A percentile compares a stretch with the other conserved stretches of the same genome.
Conservation (phyloP, 2,329 filamentous ascomycete species). For the Emergomyces pasteurianus region DNA sequence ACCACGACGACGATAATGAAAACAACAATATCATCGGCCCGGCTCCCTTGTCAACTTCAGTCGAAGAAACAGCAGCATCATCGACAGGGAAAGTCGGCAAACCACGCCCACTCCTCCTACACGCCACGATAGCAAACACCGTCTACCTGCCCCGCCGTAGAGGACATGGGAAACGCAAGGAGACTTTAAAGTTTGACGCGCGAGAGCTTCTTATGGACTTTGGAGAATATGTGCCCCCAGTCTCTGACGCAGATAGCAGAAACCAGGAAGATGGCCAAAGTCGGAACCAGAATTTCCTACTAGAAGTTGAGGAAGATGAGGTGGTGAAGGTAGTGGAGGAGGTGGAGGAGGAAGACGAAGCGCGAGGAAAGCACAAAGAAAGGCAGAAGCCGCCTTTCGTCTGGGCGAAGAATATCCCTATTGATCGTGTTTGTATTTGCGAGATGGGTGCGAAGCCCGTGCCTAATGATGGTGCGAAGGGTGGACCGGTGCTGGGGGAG, state of each 20-base stretch:
- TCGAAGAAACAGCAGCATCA: neutral
- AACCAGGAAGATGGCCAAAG: neutral
- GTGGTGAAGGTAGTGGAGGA: constrained; percentile 1
- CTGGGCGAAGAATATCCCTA: constrained; percentile 56
- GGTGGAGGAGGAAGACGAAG: constrained; percentile 5
- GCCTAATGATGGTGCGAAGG: constrained; percentile 24
- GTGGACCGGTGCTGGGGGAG: constrained; percentile 39
- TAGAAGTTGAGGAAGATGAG: neutral
- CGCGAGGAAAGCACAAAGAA: constrained; percentile 7
- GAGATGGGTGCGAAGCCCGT: constrained; percentile 73
- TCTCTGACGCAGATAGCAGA: neutral
- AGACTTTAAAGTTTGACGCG: constrained; percentile 38
- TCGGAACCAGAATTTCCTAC: neutral
- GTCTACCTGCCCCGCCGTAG: constrained; percentile 46
- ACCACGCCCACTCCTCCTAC: constrained; percentile 55
- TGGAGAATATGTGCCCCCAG: constrained; percentile 6
- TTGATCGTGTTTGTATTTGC: constrained; percentile 69
- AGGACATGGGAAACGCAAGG: constrained; percentile 8
- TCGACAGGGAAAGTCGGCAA: constrained; percentile 1
- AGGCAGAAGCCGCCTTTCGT: constrained; percentile 35
- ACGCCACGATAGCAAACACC: constrained; percentile 80
- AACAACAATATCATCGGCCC: neutral
- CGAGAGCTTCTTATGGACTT: constrained; percentile 22
- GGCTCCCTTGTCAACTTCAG: neutral
- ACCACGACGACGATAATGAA: neutral